phyloP scores from a whole-genome alignment of 495 filamentous ascomycete genomes.

The Aspergillus nanangensis region DNA sequence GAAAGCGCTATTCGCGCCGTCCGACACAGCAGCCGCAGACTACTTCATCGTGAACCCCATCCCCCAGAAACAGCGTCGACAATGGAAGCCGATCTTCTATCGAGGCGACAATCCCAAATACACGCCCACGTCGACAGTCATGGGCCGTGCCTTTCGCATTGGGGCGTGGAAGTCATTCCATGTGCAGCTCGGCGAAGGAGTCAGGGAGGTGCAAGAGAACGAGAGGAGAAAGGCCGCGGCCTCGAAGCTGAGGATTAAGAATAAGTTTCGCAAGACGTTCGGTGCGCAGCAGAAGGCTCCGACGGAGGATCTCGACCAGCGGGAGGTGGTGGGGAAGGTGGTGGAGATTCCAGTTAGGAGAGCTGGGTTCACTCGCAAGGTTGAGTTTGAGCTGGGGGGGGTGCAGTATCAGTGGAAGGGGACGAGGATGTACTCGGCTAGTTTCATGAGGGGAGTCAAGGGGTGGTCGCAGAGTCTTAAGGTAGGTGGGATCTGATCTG shows the following conservation, averaged over 20 bases:
- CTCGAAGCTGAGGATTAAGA: conserved; percentile 3
- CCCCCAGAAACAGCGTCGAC: conserved; percentile 1
- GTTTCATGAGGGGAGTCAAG: conserved; percentile 3
- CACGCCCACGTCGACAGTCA: conserved; percentile 1
- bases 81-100: conserved; percentile 8
- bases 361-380: not conserved
- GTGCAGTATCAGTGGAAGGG: conserved; percentile 10
- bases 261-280: conserved; percentile 6
- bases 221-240: not conserved
- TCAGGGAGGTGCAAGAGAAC: conserved; percentile 6
- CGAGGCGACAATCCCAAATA: conserved; percentile 12
- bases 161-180: conserved; percentile 4
- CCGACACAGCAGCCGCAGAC: conserved; percentile 1
- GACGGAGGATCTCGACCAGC: conserved; percentile 3
- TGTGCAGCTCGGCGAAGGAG: conserved; percentile 6
- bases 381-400: conserved; percentile 8
- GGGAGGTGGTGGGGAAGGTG: conserved; percentile 4
- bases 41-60: conserved; percentile 9
- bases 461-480: conserved; percentile 13
- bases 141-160: conserved; percentile 4
- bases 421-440: conserved; percentile 9
- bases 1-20: conserved; percentile 6
- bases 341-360: conserved; percentile 2
- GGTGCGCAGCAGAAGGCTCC: not conserved
- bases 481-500: too few species aligned